phyloP scores from a whole-genome alignment of 306 rosid species.

The Canavalia ensiformis region DNA sequence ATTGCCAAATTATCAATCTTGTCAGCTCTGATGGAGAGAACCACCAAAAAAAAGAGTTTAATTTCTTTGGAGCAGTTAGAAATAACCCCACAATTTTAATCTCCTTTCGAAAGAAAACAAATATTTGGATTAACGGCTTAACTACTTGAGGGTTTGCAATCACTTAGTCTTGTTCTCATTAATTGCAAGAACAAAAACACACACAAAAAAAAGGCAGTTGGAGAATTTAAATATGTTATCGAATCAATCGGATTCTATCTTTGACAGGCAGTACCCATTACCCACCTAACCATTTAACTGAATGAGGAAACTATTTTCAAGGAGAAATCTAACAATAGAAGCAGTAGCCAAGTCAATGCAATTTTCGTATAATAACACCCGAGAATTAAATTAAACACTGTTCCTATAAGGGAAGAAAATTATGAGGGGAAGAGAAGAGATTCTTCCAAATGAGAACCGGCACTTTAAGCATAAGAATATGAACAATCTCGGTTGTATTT shows the following conservation, averaged over 20 bases:
- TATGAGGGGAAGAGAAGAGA: slow-evolving; percentile 8
- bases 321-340: slow-evolving; percentile 31
- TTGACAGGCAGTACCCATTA: neutral
- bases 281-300: slow-evolving; percentile 31
- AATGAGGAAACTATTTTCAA: slow-evolving; percentile 32
- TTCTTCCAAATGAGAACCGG: slow-evolving; percentile 20
- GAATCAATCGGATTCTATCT: neutral
- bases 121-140: neutral
- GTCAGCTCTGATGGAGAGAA: neutral
- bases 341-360: slow-evolving; percentile 6
- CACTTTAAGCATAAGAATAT: slow-evolving; percentile 10
- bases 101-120: neutral
- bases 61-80: slow-evolving; percentile 14
- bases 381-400: neutral
- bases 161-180: neutral
- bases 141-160: neutral
- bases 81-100: neutral
- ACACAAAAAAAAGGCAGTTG: neutral
- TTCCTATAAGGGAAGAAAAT: neutral
- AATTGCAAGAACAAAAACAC: neutral
- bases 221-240: neutral
- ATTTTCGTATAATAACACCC: neutral
- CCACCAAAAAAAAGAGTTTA: slow-evolving; percentile 30
- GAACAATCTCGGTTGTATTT: neutral
- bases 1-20: neutral